A percentile compares a stretch with the other conserved stretches of the same genome.
These are phyloP conservation scores for Geranium brycei DNA, from an alignment of 345 rosid species.

Conservation along the genomic window DNA sequence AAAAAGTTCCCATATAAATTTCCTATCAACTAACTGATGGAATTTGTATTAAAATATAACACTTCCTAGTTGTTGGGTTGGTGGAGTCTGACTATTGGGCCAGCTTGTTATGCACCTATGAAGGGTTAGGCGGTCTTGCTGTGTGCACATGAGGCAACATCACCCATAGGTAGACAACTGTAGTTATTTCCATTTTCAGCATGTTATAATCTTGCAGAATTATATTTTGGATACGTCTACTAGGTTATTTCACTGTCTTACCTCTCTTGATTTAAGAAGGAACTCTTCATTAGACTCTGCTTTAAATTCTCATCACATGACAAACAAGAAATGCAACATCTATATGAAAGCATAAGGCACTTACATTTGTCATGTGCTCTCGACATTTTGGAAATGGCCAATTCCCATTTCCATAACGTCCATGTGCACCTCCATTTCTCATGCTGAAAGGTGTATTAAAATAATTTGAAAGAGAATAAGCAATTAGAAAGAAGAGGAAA, in stretches of 20 bases:
- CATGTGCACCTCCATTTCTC: constrained; percentile 86
- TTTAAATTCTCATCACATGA: neutral
- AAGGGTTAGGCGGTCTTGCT: too few relatives aligned
- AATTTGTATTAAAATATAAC: too few relatives aligned
- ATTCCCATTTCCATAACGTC: constrained; percentile 72
- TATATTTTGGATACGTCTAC: neutral
- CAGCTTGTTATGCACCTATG: too few relatives aligned
- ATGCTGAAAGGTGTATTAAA: constrained; percentile 29
- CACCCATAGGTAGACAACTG: neutral
- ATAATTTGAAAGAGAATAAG: neutral
- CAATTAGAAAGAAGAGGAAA: neutral
- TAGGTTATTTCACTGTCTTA: neutral
- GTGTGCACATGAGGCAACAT: neutral
- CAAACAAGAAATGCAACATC: neutral
- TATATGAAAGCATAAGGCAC: constrained; percentile 17
- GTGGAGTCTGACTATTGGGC: too few relatives aligned
- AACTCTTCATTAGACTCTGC: neutral
- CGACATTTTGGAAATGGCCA: constrained; percentile 77
- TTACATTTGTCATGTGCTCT: constrained; percentile 63
- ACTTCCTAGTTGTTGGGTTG: neutral
- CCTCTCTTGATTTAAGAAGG: neutral
- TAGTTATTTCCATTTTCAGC: neutral
- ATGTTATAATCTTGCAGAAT: neutral
- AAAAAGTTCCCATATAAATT: neutral
- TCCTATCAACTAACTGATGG: neutral